A percentile compares a stretch with the other conserved stretches of the same genome.
Evolutionary conservation across 768 basidiomycete genomes (phyloP).

Genomic region (Boletus edulis): DNA sequence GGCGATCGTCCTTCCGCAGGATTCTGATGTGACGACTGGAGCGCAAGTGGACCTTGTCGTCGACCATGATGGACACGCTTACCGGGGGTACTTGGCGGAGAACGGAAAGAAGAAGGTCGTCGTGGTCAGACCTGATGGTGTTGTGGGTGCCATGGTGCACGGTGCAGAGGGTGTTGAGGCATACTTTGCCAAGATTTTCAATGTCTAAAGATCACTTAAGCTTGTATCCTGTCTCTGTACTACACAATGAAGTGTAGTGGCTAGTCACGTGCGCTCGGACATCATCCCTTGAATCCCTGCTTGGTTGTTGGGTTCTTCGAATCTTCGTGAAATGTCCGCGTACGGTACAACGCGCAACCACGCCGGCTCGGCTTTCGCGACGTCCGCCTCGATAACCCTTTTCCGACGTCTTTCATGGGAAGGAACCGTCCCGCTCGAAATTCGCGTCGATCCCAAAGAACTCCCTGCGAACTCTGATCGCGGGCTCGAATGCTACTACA

Average conservation of each 20-base stretch:
- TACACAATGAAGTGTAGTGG: too few relatives aligned
- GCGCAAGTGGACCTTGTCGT: conserved; percentile 33
- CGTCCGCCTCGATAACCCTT: conserved; percentile 68
- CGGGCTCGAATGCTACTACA: conserved; percentile 84
- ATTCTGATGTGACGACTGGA: not conserved
- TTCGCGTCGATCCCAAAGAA: conserved; percentile 86
- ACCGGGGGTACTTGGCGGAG: conserved; percentile 35
- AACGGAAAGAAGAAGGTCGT: conserved; percentile 32
- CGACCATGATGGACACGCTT: conserved; percentile 39
- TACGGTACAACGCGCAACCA: conserved; percentile 54
- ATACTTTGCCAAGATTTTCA: conserved; percentile 19
- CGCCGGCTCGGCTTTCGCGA: conserved; percentile 43
- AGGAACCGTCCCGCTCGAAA: conserved; percentile 84
- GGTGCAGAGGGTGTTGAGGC: conserved; percentile 13
- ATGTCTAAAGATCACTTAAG: too few relatives aligned
- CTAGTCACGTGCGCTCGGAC: conserved; percentile 10
- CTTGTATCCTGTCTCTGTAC: too few relatives aligned
- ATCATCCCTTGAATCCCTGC: not conserved
- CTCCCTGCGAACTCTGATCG: conserved; percentile 89
- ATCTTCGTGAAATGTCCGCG: conserved; percentile 41
- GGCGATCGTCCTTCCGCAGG: conserved; percentile 15
- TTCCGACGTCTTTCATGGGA: conserved; percentile 91
- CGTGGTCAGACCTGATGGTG: conserved; percentile 45
- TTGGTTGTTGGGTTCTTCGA: not conserved
- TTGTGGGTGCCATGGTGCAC: conserved; percentile 34